phyloP scores from a whole-genome alignment of 2,329 filamentous ascomycete species.

The Nigrograna mackinnonii region DNA sequence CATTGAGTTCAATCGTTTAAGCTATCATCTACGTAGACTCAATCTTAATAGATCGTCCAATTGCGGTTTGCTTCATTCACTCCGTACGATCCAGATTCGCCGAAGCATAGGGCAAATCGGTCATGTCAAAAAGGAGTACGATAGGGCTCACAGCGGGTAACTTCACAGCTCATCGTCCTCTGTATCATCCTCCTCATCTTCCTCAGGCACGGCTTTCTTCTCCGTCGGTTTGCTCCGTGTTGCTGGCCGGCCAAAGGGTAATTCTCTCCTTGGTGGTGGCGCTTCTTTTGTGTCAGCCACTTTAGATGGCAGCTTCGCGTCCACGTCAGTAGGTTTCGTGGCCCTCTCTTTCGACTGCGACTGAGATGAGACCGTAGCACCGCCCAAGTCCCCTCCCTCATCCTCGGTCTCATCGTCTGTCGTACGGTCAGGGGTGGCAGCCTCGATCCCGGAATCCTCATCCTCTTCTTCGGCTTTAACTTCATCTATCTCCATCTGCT shows the following conservation, averaged over 20 bases:
- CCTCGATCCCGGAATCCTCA: slow-evolving; percentile 15
- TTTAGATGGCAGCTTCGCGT: slow-evolving; percentile 16
- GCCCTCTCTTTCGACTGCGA: slow-evolving; percentile 11
- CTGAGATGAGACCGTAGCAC: slow-evolving; percentile 7
- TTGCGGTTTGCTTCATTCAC: too few species aligned
- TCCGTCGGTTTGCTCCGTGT: slow-evolving; percentile 20
- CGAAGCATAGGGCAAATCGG: too few species aligned
- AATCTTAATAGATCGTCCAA: too few species aligned
- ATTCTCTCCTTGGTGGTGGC: slow-evolving; percentile 37
- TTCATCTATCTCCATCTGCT: slow-evolving; percentile 36
- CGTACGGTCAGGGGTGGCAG: slow-evolving; percentile 35
- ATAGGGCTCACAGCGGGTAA: not conserved
- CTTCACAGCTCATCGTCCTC: slow-evolving; percentile 41
- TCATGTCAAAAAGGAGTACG: too few species aligned
- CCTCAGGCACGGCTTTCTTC: slow-evolving; percentile 13
- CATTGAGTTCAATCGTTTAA: too few species aligned
- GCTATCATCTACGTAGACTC: too few species aligned
- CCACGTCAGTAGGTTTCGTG: slow-evolving; percentile 20
- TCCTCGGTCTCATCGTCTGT: slow-evolving; percentile 41
- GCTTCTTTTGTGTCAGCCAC: slow-evolving; percentile 11
- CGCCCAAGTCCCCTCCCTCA: slow-evolving; percentile 23
- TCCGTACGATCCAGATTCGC: too few species aligned
- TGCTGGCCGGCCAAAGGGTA: slow-evolving; percentile 34
- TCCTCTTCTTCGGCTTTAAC: slow-evolving; percentile 30
- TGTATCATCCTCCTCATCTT: slow-evolving; percentile 35